These are phyloP conservation scores for Chaetomium strumarium DNA, from an alignment of 2,329 filamentous ascomycete species.

Conservation along the genomic window DNA sequence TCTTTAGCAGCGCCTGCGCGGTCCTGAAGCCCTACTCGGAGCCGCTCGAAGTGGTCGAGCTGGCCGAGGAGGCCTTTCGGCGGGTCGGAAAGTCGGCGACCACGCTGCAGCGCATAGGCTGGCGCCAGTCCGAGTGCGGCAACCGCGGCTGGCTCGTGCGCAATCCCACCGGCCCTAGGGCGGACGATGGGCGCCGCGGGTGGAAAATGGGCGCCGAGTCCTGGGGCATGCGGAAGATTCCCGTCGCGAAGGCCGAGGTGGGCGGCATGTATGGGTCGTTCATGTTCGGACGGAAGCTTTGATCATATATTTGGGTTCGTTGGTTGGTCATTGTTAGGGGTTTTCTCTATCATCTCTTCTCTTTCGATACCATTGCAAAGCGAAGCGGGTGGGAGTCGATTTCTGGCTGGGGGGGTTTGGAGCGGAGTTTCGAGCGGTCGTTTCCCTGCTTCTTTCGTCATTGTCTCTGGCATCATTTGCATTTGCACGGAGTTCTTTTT, in stretches of 20 bases:
- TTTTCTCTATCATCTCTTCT: constrained; percentile 8
- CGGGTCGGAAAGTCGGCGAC: constrained; percentile 58
- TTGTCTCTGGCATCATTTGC: neutral
- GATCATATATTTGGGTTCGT: constrained; percentile 7
- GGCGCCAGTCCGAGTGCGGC: constrained; percentile 66
- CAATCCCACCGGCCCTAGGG: constrained; percentile 28
- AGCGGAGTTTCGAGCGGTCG: neutral
- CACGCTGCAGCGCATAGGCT: constrained; percentile 57
- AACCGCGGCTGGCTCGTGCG: constrained; percentile 60
- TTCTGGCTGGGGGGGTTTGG: neutral
- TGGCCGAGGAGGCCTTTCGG: constrained; percentile 62
- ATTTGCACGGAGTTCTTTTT: neutral
- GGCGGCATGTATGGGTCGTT: constrained; percentile 84
- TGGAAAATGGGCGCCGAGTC: constrained; percentile 84
- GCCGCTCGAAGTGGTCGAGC: constrained; percentile 71
- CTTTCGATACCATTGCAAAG: neutral
- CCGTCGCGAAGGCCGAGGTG: constrained; percentile 84
- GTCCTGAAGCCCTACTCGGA: constrained; percentile 55
- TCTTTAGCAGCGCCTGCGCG: constrained; percentile 45
- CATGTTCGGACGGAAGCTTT: constrained; percentile 57
- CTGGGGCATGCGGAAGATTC: constrained; percentile 87
- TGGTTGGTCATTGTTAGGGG: constrained; percentile 1
- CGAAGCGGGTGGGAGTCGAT: neutral
- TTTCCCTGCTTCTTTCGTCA: neutral
- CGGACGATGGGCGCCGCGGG: constrained; percentile 53